phyloP scores from a whole-genome alignment of 306 rosid genomes.

The Rosa persica region DNA sequence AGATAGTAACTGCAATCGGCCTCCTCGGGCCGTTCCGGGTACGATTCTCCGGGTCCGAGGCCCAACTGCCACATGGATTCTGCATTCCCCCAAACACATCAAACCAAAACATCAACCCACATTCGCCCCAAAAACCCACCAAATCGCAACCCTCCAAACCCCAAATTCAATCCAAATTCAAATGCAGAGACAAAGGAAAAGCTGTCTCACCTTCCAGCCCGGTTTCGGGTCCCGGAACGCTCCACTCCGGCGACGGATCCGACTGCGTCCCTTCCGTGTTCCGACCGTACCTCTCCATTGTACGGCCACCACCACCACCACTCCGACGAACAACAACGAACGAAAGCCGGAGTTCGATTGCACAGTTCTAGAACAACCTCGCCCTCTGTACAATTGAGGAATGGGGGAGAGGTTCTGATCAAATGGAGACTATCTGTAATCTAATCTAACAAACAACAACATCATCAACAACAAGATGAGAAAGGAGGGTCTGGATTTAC shows the following conservation, averaged over 20 bases:
- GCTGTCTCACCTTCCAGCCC: constrained; percentile 55
- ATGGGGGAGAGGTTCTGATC: constrained; percentile 55
- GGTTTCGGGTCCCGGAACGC: constrained; percentile 46
- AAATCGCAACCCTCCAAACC: constrained; percentile 31
- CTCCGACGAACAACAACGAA: neutral
- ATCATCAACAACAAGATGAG: neutral
- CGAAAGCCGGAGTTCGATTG: constrained; percentile 20
- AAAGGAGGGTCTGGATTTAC: constrained; percentile 40
- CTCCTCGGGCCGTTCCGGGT: constrained; percentile 86
- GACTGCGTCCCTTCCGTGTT: constrained; percentile 66
- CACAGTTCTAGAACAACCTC: constrained; percentile 19
- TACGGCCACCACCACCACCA: constrained; percentile 41
- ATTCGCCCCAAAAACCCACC: constrained; percentile 34
- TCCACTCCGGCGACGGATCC: constrained; percentile 93
- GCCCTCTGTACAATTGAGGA: constrained; percentile 13
- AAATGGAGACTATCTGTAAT: constrained; percentile 37
- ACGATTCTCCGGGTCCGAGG: constrained; percentile 68
- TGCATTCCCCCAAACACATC: constrained; percentile 44
- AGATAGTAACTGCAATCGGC: constrained; percentile 84
- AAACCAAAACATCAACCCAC: constrained; percentile 34
- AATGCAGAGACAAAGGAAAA: constrained; percentile 33
- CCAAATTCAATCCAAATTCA: constrained; percentile 14
- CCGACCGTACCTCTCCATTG: constrained; percentile 91
- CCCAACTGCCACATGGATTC: constrained; percentile 66
- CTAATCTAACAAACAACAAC: neutral